Conservation (phyloP, 1,284 basidiomycete genomes). For the Inonotus obliquus region DNA sequence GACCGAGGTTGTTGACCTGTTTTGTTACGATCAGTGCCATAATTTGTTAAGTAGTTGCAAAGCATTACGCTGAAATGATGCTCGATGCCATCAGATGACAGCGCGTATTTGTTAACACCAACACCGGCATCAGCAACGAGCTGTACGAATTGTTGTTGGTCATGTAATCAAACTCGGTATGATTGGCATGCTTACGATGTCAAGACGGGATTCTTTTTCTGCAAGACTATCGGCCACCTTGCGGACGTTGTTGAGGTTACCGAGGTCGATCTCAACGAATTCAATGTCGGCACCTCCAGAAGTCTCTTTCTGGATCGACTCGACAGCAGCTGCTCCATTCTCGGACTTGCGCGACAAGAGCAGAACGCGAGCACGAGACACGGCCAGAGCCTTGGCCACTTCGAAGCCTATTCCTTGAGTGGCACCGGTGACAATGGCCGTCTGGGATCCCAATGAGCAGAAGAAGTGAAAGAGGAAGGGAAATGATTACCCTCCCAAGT, state of each 20-base stretch:
- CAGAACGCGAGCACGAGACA: slow-evolving; percentile 36
- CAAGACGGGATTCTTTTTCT: slow-evolving; percentile 33
- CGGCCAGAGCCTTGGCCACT: slow-evolving; percentile 35
- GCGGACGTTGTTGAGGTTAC: slow-evolving; percentile 34
- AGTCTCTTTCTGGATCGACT: slow-evolving; percentile 30
- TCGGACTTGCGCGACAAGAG: slow-evolving; percentile 37
- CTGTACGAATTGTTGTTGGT: slow-evolving; percentile 23
- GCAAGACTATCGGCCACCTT: slow-evolving; percentile 33
- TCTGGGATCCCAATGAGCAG: slow-evolving; percentile 20
- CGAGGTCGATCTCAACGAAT: slow-evolving; percentile 39
- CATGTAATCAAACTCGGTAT: background rate
- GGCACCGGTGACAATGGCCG: slow-evolving; percentile 41
- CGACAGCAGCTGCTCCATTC: slow-evolving; percentile 36
- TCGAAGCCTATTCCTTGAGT: slow-evolving; percentile 39
- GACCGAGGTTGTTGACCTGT: slow-evolving; percentile 35
- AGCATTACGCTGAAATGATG: slow-evolving; percentile 30
- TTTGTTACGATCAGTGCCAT: background rate
- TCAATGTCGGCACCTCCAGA: slow-evolving; percentile 30
- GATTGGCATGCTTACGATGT: slow-evolving; percentile 31
- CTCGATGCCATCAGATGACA: slow-evolving; percentile 36
- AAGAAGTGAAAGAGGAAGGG: background rate
- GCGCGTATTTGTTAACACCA: slow-evolving; percentile 37
- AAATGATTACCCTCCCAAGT: background rate
- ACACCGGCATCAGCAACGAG: slow-evolving; percentile 37
- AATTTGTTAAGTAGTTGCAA: slow-evolving; percentile 7